These are phyloP conservation scores for Neocatenulostroma microsporum DNA, from an alignment of 2,329 filamentous ascomycete species.

Conservation along the genomic window DNA sequence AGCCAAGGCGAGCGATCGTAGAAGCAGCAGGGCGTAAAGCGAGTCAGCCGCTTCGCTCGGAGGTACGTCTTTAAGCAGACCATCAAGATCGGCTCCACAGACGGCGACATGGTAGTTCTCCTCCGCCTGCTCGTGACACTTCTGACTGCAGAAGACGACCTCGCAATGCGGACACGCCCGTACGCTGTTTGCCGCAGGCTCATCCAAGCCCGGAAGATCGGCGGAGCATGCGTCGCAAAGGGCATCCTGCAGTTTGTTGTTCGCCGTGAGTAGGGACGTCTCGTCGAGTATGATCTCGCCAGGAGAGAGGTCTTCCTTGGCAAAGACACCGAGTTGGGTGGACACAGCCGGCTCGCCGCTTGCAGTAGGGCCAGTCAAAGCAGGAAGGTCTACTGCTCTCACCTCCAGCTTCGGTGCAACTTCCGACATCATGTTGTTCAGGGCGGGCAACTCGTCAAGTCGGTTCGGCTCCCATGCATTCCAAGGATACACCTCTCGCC, in stretches of 20 bases:
- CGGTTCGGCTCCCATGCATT: conserved; percentile 54
- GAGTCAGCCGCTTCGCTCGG: conserved; percentile 52
- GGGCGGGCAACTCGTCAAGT: conserved; percentile 50
- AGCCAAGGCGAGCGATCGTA: conserved; percentile 54
- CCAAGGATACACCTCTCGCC: conserved; percentile 58
- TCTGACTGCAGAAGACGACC: conserved; percentile 53
- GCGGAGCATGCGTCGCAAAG: conserved; percentile 85
- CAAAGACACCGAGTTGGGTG: conserved; percentile 84
- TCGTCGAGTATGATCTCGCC: conserved; percentile 73
- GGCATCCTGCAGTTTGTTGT: conserved; percentile 76
- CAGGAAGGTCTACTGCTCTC: conserved; percentile 64
- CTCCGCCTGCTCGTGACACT: conserved; percentile 50
- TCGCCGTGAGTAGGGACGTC: conserved; percentile 78
- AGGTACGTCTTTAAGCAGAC: conserved; percentile 51
- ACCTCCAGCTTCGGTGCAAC: conserved; percentile 80
- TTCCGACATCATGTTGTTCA: conserved; percentile 61
- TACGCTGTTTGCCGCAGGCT: conserved; percentile 15
- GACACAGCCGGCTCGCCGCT: conserved; percentile 30
- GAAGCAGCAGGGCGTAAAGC: conserved; percentile 53
- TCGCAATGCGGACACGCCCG: conserved; percentile 49
- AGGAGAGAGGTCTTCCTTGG: conserved; percentile 67
- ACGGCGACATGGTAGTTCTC: conserved; percentile 51
- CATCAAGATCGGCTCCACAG: conserved; percentile 49
- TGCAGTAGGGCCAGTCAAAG: conserved; percentile 50
- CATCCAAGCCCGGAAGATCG: conserved; percentile 49